phyloP scores from a whole-genome alignment of 768 basidiomycete genomes.

The Xerocomus spinulosus region DNA sequence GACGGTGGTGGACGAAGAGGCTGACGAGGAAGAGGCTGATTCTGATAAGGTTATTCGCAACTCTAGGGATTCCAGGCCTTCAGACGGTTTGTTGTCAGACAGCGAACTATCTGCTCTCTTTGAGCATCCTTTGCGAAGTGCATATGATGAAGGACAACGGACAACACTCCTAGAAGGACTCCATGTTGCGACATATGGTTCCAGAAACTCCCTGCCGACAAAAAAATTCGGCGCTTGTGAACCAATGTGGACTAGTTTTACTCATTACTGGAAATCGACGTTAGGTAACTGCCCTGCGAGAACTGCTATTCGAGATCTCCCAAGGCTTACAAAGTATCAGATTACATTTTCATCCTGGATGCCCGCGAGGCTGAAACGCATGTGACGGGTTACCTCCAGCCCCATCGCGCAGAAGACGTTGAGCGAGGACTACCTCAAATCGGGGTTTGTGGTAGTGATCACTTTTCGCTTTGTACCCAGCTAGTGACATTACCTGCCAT shows the following conservation, averaged over 20 bases:
- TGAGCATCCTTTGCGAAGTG: conserved; percentile 49
- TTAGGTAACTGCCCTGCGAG: conserved; percentile 47
- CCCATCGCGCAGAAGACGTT: conserved; percentile 56
- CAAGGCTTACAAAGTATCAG: conserved; percentile 37
- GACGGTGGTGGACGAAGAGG: conserved; percentile 32
- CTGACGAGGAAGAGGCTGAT: conserved; percentile 41
- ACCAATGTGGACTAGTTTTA: conserved; percentile 86
- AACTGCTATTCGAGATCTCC: neutral
- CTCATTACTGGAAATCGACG: conserved; percentile 80
- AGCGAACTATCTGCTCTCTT: conserved; percentile 49
- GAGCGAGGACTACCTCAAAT: conserved; percentile 74
- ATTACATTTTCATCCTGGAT: conserved; percentile 84
- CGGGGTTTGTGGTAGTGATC: conserved; percentile 81
- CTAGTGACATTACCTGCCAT: conserved; percentile 30
- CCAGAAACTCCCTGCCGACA: conserved; percentile 37
- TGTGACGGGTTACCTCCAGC: conserved; percentile 55
- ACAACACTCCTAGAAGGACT: conserved; percentile 10
- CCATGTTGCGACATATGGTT: conserved; percentile 45
- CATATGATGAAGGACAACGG: conserved; percentile 56
- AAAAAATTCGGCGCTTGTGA: conserved; percentile 56
- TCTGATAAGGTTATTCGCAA: conserved; percentile 72
- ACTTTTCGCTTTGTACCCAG: conserved; percentile 73
- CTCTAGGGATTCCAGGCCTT: conserved; percentile 52
- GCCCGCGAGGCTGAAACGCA: conserved; percentile 30
- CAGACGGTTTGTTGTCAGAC: conserved; percentile 67